Evolutionary conservation across 2,329 filamentous ascomycete species (phyloP), one percentile per base, ranked within the genome.

Genomic region (Verticillium longisporum): DNA sequence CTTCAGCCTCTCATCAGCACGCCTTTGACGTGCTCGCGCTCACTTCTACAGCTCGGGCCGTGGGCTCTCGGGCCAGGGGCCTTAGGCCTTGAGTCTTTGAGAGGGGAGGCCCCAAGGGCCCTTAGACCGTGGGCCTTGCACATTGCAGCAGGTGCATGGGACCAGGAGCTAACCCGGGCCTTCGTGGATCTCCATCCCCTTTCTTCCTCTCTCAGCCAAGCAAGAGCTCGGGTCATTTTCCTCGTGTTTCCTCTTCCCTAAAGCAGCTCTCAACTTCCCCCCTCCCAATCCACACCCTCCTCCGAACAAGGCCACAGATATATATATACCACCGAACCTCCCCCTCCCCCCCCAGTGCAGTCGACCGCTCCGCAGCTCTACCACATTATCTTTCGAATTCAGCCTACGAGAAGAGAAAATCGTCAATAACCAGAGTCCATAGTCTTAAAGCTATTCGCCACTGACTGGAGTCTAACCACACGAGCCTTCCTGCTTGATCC

Each of bases 401-500:
- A 41, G 33, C 11, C 57, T 45, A 38, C 34, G n/a, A n/a, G n/a
- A n/a, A n/a, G n/a, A 50, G 45, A n/a, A 50, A 50, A 50, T 50
- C 45, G 45, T 26, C 45, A 50, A 26, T 18, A 50, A 9, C 18
- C n/a, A 50, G 21, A 15, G 14, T 55, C 38, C 36, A n/a, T 50
- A 58, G 45, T 11, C n/a, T 6, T 50, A 50, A 50, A 50, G 21
- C 45, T 18, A 50, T 18, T 21, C 45, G 38, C 38, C 38, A 45
- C 15, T n/a, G 7, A 45, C 36, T 1, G 38, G 45, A 37, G 32
- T 58, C 59, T 38, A 38, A 15, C 55, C 56, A 14, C 18, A 41
- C 53, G 56, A 31, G 45, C 36, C 33, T 9, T 57, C 55, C 61
- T 64, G 45, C 18, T 50, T 21, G 18, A 50, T 50, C 45, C 45